These are phyloP conservation scores for Dacryopinax primogenitus DNA, from an alignment of 768 basidiomycete species.

Conservation along the genomic window DNA sequence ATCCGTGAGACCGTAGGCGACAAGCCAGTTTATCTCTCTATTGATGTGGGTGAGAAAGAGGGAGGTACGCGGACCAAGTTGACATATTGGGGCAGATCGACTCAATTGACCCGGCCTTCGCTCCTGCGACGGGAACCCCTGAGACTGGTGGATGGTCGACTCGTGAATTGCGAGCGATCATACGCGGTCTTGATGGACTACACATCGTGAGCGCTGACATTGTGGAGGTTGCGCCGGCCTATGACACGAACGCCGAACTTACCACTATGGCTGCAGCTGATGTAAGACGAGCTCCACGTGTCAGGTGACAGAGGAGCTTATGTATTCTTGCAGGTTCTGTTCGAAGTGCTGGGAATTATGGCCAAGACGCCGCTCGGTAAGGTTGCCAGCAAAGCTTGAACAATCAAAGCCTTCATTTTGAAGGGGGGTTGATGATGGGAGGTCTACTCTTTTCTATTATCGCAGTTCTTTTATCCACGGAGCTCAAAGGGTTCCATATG, in stretches of 20 bases:
- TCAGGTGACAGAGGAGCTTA: neutral
- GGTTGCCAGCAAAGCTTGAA: slow-evolving; percentile 19
- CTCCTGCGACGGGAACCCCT: slow-evolving; percentile 22
- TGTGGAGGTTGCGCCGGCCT: slow-evolving; percentile 26
- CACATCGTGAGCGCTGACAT: slow-evolving; percentile 30
- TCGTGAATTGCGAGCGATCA: slow-evolving; percentile 29
- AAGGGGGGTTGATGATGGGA: neutral
- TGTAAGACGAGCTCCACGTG: neutral
- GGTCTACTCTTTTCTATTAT: neutral
- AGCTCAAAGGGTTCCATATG: neutral
- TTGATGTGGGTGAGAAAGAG: neutral
- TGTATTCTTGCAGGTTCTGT: slow-evolving; percentile 40
- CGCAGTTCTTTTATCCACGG: neutral
- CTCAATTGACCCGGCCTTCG: neutral
- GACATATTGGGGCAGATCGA: neutral
- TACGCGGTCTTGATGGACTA: slow-evolving; percentile 27
- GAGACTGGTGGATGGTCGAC: slow-evolving; percentile 29
- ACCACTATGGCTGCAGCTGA: neutral
- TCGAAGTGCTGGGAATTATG: slow-evolving; percentile 66
- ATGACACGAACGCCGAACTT: neutral
- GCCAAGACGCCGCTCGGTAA: slow-evolving; percentile 66
- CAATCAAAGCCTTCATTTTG: neutral
- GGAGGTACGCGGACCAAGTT: neutral
- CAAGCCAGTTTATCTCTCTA: slow-evolving; percentile 26
- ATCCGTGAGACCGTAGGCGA: slow-evolving; percentile 27